phyloP scores from a whole-genome alignment of 176 grass and related monocot genomes.

The Phragmites australis region DNA sequence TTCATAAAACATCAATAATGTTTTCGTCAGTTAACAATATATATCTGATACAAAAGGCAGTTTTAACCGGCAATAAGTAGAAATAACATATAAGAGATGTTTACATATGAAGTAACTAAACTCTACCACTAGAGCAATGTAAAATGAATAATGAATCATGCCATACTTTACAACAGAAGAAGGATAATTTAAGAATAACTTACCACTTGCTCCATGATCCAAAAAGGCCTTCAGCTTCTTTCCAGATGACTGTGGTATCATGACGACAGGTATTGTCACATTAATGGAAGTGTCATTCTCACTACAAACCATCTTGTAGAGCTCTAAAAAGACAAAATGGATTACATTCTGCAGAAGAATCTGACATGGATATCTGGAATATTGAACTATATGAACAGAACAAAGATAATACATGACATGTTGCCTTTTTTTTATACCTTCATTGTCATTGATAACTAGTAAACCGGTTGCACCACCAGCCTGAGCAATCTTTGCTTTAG shows the following conservation, averaged over 20 bases:
- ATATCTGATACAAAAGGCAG: background rate
- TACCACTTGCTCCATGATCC: constrained; percentile 56
- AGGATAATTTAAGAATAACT: constrained; percentile 32
- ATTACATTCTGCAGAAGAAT: constrained; percentile 32
- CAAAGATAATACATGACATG: constrained; percentile 4
- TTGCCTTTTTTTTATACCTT: constrained; percentile 53
- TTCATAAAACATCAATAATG: background rate
- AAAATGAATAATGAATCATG: background rate
- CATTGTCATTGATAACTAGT: constrained; percentile 87
- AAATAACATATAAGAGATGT: background rate
- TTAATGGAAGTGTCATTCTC: constrained; percentile 91
- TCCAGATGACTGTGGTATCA: constrained; percentile 87
- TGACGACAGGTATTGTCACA: constrained; percentile 84
- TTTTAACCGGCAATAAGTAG: background rate
- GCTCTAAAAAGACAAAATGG: constrained; percentile 52
- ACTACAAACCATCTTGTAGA: constrained; percentile 97
- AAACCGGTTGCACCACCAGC: constrained; percentile 71
- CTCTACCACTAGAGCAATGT: background rate
- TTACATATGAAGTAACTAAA: background rate
- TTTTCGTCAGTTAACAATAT: background rate
- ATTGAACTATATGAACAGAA: constrained; percentile 16
- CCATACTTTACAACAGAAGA: background rate
- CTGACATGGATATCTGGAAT: constrained; percentile 7
- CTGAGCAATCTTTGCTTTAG: constrained; percentile 82
- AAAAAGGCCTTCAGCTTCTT: constrained; percentile 61